Conservation (phyloP, 1,284 basidiomycete species). For the Leccinum olivaceoglutinosum region DNA sequence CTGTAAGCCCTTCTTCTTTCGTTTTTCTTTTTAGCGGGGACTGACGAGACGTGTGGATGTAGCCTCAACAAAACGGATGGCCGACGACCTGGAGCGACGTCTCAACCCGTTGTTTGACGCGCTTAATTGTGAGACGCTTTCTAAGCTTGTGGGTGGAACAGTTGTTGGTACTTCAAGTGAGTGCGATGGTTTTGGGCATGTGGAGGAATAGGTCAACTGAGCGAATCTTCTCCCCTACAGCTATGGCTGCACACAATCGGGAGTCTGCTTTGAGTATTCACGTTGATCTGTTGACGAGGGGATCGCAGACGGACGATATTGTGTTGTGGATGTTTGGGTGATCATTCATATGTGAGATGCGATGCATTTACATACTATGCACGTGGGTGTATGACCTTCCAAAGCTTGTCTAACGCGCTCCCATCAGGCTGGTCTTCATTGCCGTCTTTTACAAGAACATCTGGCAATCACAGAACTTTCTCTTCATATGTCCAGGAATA, state of each 20-base stretch:
- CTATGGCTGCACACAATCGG: conserved; percentile 70
- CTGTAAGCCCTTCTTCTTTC: conserved; percentile 47
- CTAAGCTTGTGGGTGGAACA: conserved; percentile 65
- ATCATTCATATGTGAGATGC: conserved; percentile 50
- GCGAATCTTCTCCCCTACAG: conserved; percentile 41
- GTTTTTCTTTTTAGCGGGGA: background rate
- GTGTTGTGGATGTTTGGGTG: conserved; percentile 82
- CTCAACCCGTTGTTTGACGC: conserved; percentile 87
- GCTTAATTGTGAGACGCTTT: conserved; percentile 86
- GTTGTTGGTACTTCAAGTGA: conserved; percentile 64
- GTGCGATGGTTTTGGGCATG: background rate
- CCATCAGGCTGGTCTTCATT: conserved; percentile 36
- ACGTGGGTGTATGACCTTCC: conserved; percentile 28
- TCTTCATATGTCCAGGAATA: conserved; percentile 34
- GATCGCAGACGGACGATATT: conserved; percentile 76
- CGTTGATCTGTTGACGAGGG: conserved; percentile 71
- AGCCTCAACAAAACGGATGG: conserved; percentile 80
- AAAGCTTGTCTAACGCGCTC: conserved; percentile 1
- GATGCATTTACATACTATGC: conserved; percentile 33
- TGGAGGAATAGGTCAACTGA: conserved; percentile 34
- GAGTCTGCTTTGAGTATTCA: conserved; percentile 72
- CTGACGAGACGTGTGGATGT: conserved; percentile 1
- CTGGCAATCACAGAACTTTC: conserved; percentile 44
- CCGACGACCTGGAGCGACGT: conserved; percentile 85
- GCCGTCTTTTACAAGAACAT: conserved; percentile 41